Conservation (phyloP, 345 rosid genomes). For the Lagerstroemia speciosa region DNA sequence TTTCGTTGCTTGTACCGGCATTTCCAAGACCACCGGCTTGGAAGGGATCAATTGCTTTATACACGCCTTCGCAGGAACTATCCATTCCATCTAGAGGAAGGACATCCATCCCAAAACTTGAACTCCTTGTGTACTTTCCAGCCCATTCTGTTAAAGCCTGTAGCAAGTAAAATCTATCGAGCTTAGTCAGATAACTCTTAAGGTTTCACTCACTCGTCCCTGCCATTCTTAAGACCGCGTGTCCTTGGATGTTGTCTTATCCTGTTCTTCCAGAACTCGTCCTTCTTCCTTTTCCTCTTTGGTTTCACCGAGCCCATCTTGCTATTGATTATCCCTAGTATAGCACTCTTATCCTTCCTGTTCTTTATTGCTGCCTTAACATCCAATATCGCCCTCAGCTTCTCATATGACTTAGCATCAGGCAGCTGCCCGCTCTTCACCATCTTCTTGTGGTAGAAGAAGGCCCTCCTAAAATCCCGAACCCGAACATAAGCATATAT, state of each 20-base stretch:
- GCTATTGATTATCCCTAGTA: constrained; percentile 75
- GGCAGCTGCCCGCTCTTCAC: constrained; percentile 73
- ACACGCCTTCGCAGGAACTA: not conserved
- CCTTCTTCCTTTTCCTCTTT: constrained; percentile 66
- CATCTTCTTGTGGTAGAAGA: constrained; percentile 83
- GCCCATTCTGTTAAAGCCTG: not conserved
- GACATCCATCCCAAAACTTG: not conserved
- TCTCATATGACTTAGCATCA: constrained; percentile 59
- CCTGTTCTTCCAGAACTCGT: constrained; percentile 84
- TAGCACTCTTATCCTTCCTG: constrained; percentile 61
- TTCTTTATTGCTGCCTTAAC: constrained; percentile 64
- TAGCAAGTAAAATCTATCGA: not conserved
- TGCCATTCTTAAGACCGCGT: not conserved
- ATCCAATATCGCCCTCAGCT: constrained; percentile 70
- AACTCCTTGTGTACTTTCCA: not conserved
- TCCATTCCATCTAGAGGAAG: too few species aligned
- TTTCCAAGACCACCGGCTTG: not conserved
- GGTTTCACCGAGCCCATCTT: constrained; percentile 51
- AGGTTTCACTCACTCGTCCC: not conserved
- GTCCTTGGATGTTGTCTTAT: constrained; percentile 25
- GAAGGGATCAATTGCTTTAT: not conserved
- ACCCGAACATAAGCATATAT: constrained; percentile 77
- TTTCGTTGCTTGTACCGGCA: not conserved
- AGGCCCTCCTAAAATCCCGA: constrained; percentile 83
- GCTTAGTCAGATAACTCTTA: too few species aligned